Evolutionary conservation across 2,329 filamentous ascomycete genomes (phyloP).

Genomic region (Zopfia rhizophila): DNA sequence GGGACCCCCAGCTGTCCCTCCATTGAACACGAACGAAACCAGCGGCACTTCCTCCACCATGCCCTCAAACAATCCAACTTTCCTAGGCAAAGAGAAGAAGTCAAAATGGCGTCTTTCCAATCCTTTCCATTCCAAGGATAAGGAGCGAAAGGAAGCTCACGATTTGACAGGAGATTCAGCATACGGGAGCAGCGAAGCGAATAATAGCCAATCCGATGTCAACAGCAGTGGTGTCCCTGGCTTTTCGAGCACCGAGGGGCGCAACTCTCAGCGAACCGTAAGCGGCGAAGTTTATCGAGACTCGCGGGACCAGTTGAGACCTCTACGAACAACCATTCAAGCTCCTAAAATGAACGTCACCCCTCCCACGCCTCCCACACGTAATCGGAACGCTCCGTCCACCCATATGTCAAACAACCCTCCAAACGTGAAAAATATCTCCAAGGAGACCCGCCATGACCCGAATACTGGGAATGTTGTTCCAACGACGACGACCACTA

Average conservation of each 20-base stretch:
- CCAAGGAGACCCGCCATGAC: slow-evolving; percentile 44
- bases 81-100: slow-evolving; percentile 45
- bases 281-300: slow-evolving; percentile 12
- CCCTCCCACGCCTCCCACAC: slow-evolving; percentile 34
- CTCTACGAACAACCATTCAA: slow-evolving; percentile 24
- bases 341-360: slow-evolving; percentile 32
- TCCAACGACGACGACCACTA: slow-evolving; percentile 49
- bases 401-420: slow-evolving; percentile 1
- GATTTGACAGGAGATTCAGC: slow-evolving; percentile 40
- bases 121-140: slow-evolving; percentile 49
- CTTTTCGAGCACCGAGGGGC: slow-evolving; percentile 40
- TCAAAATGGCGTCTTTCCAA: slow-evolving; percentile 51
- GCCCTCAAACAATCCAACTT: slow-evolving; percentile 30
- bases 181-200: slow-evolving; percentile 45
- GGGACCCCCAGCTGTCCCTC: slow-evolving; percentile 34
- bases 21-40: slow-evolving; percentile 15
- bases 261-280: slow-evolving; percentile 30
- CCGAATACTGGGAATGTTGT: slow-evolving; percentile 45
- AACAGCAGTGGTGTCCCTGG: slow-evolving; percentile 43
- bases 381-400: slow-evolving; percentile 3
- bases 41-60: slow-evolving; percentile 13
- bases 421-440: slow-evolving; percentile 37
- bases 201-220: slow-evolving; percentile 27
- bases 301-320: slow-evolving; percentile 32
- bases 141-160: slow-evolving; percentile 33